phyloP scores from a whole-genome alignment of 2,329 filamentous ascomycete genomes.

The Neofusicoccum cordaticola region DNA sequence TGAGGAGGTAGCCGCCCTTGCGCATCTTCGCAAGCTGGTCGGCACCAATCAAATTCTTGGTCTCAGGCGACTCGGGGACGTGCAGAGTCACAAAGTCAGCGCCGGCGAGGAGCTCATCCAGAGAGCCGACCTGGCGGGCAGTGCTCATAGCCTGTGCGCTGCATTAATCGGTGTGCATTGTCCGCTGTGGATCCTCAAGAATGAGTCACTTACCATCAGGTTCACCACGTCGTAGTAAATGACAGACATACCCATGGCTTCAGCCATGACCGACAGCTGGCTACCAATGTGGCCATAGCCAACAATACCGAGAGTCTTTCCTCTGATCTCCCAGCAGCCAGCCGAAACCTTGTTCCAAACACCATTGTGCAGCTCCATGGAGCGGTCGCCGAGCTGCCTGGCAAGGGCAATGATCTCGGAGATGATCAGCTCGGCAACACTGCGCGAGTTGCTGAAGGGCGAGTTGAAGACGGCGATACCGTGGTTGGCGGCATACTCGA shows the following conservation, averaged over 20 bases:
- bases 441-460: conserved; percentile 95
- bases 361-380: conserved; percentile 87
- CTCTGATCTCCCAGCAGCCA: conserved; percentile 96
- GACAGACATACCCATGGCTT: conserved; percentile 96
- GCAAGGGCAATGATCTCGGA: conserved; percentile 88
- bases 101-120: conserved; percentile 71
- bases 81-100: conserved; percentile 94
- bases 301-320: conserved; percentile 94
- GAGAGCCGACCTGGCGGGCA: conserved; percentile 73
- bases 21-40: conserved; percentile 85
- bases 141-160: conserved; percentile 67
- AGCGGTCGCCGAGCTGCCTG: conserved; percentile 88
- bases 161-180: neutral
- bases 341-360: conserved; percentile 97
- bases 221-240: conserved; percentile 96
- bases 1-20: conserved; percentile 88
- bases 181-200: no score
- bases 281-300: conserved; percentile 97
- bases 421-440: conserved; percentile 94
- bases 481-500: conserved; percentile 75
- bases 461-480: conserved; percentile 99
- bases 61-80: conserved; percentile 90
- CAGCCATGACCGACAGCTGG: conserved; percentile 90
- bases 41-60: conserved; percentile 84
- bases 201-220: conserved; percentile 60